Evolutionary conservation across 768 basidiomycete genomes (phyloP), one percentile per base, ranked within the genome.

Genomic region (Mycena leptocephala): DNA sequence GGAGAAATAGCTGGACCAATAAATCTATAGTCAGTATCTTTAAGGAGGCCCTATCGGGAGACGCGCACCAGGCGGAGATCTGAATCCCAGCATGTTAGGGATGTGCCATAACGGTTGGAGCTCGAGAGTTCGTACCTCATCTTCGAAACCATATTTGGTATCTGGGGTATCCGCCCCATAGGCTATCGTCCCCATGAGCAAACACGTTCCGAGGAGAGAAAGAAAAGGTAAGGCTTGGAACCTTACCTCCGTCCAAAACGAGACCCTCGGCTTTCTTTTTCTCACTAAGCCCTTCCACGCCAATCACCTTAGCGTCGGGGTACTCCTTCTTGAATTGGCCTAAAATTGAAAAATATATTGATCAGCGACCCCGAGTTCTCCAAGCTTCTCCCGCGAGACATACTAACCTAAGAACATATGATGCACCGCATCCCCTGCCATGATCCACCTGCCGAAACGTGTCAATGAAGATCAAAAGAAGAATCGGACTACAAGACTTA

Each of bases 121-220:
- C 22, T n/a, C 13, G 13, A 11, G 41, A 35, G 35, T 16, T 11
- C 82, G 41, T 35, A 88, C 87, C 79, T 95, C 94, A 37, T 90
- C 89, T 83, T 97, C 95, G 78, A 95, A 97, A 0, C 95, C 96
- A 77, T 95, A 96, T 58, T 87, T 86, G 30, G 93, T 93, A 11
- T 86, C 87, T 3, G 90, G 88, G 3, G 92, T 89, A 79, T 94
- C 93, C n/a, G 84, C 82, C 11, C 94, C 94, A 86, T 92, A 94
- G 5, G 88, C 91, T 90, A 33, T 64, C 20, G 55, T 51, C 64
- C n/a, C n/a, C 22, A 32, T 70, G 61, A 56, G 56, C 56, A 53
- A 72, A 53, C 33, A 28, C 6, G 30, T 10, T 43, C 26, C 43
- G 32, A 53, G 55, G 30, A 56, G 30, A 56, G 24, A 56, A 24